Evolutionary conservation across 2,329 filamentous ascomycete species (phyloP).

Genomic region (Endoconidiophora laricicola): DNA sequence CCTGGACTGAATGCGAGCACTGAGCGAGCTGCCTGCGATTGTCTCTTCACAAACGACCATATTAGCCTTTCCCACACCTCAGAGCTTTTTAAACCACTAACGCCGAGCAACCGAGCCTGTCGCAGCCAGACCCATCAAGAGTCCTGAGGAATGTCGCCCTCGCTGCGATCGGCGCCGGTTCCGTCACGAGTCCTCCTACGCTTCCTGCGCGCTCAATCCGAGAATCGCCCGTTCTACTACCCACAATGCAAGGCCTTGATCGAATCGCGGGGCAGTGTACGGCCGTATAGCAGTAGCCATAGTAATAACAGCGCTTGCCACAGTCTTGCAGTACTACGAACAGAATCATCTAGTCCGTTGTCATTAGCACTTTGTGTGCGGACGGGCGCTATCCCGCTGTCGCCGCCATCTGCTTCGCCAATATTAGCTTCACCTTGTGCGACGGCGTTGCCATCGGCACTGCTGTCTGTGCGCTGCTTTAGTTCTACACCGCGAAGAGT

Average conservation of each 20-base stretch:
- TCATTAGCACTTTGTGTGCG: neutral
- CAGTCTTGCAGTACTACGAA: neutral
- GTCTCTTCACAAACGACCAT: too few relatives aligned
- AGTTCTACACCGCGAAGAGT: too few relatives aligned
- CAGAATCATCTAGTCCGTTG: neutral
- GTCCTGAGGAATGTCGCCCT: slow-evolving; percentile 25
- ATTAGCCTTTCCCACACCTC: too few relatives aligned
- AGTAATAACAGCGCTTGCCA: neutral
- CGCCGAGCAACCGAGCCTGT: neutral
- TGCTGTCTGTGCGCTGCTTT: neutral
- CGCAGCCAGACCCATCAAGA: too few relatives aligned
- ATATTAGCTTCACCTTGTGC: neutral
- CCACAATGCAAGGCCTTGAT: slow-evolving; percentile 14
- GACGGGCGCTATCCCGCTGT: too few relatives aligned
- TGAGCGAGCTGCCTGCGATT: too few relatives aligned
- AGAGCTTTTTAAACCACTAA: neutral
- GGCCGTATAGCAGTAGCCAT: neutral
- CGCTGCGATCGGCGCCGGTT: slow-evolving; percentile 25
- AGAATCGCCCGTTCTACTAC: slow-evolving; percentile 36
- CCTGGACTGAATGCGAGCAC: too few relatives aligned
- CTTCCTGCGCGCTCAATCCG: slow-evolving; percentile 56
- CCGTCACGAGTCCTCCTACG: slow-evolving; percentile 46
- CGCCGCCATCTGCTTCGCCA: neutral
- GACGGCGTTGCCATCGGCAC: neutral
- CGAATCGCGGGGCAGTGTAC: neutral